Evolutionary conservation across 257 asterid genomes (phyloP), one percentile per base, ranked within the genome.

Genomic region (Anisodus acutangulus): DNA sequence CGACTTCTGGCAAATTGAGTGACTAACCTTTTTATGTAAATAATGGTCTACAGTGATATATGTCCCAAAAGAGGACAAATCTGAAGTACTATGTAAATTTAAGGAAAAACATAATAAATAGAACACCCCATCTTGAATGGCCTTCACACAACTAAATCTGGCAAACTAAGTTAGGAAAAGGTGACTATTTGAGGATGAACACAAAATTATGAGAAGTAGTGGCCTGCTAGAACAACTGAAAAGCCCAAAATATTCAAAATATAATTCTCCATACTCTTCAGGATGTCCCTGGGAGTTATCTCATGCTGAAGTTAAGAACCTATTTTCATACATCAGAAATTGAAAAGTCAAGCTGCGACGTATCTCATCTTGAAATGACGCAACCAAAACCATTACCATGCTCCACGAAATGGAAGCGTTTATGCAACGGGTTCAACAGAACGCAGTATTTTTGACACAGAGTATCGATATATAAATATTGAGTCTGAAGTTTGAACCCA

Each of bases 181-280:
- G 41, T 11, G 72, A 22, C 69, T 19, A 22, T 22, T 63, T 63
- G 6, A 19, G 69, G 69, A 63, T 63, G 5, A 22, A 63, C 69
- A 63, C 69, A 63, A 19, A 63, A 22, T 22, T 63, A 63, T 63
- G 69, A 63, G 69, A 39, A 63, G 37, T 39, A 63, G 6, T 22
- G 72, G 16, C 72, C 72, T 63, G 12, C 70, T 63, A 63, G 70
- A 63, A 63, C 70, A 66, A 10, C 9, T 11, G 72, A 66, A 66
- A 66, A 5, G 72, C 5, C n/a, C 9, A 66, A 66, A 59, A 35
- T 31, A 10, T 66, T 66, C 9, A 31, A 66, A 66, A 66, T 26
- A 31, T 11, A 66, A 66, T 66, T 66, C 72, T 66, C 72, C 4
- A 12, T 9, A 66, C 68, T 62, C 64, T 59, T 59, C 37, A 59